Percentiles rank a stretch among this genome's conserved stretches.
Evolutionary conservation across 2,329 filamentous ascomycete species (phyloP).

Genomic region (Penicillium vulpinum): DNA sequence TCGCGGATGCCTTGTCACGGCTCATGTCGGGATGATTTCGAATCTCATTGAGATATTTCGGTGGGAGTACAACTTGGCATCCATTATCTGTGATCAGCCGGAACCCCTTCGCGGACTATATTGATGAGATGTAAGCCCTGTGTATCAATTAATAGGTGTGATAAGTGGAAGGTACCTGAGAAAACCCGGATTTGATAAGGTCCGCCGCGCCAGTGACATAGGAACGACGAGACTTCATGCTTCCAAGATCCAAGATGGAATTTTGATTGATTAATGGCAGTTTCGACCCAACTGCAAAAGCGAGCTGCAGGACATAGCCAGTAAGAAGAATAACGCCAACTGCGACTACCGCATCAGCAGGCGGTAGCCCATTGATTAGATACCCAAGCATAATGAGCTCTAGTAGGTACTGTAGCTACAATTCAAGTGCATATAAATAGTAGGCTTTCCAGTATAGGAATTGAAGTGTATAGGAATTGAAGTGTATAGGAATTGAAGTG

Average conservation of each 20-base stretch:
- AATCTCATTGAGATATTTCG: not conserved
- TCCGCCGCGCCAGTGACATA: not conserved
- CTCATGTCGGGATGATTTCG: not conserved
- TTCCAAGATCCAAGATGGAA: not conserved
- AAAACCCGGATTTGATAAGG: not conserved
- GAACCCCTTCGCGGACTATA: not conserved
- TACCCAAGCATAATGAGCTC: not conserved
- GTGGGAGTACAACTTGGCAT: not conserved
- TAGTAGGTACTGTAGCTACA: no score
- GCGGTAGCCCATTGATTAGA: not conserved
- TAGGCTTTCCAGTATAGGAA: no score
- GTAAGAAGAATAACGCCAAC: not conserved
- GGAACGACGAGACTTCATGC: not conserved
- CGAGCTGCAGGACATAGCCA: not conserved
- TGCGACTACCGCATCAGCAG: not conserved
- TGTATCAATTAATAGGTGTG: not conserved
- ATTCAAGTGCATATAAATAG: no score
- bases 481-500: no score
- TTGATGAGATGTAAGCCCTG: no score
- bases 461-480: no score
- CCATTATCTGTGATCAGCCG: not conserved
- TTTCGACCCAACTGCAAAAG: slow-evolving; percentile 14
- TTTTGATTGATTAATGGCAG: not conserved
- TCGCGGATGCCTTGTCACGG: not conserved
- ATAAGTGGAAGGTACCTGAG: not conserved